Evolutionary conservation across 73 alveolate species (phyloP), one percentile per base, ranked within the genome.

Genomic region (Blepharisma japonicum): DNA sequence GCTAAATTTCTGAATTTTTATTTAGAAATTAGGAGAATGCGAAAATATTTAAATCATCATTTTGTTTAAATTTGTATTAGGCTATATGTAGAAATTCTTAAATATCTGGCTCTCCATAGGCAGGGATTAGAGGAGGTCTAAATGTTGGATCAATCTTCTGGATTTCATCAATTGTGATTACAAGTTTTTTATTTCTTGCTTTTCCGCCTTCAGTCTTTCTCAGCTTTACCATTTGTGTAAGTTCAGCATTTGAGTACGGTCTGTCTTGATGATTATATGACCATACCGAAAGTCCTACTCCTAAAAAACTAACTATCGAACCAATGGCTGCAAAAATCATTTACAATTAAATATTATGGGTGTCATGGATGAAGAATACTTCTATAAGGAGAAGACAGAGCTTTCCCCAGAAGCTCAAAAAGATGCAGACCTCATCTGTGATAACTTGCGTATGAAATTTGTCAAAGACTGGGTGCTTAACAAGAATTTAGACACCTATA

Each of bases 401-500:
- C 45, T 70, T 18, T 54, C 80, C 9, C 76, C 80, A 1, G 38
- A 9, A 3, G 68, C 11, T 9, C 80, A 70, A 70, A n/a, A 47
- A 45, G n/a, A 7, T 2, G 56, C 66, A 14, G 80, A 70, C 5
- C 11, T 9, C 9, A n/a, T 18, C 32, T 9, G 20, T 3, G 21
- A 9, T 23, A 45, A 11, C 14, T 14, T 70, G 2, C 70, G 46
- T 5, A 18, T 38, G 80, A 45, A 47, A n/a, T 85, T 85, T 49
- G 55, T 85, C 20, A 48, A 46, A 70, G 78, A 85, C 51, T 85
- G 76, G 48, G 86, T 85, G 11, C 84, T 83, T 51, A 86, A 85
- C 45, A 71, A 56, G 49, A 85, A 81, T 66, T 45, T 81, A 23
- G 80, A 82, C 25, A 66, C 56, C 68, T 92, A 87, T 68, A 79